These are phyloP conservation scores for Macaranga tanarius DNA, from an alignment of 441 rosid genomes.

Conservation along the genomic window DNA sequence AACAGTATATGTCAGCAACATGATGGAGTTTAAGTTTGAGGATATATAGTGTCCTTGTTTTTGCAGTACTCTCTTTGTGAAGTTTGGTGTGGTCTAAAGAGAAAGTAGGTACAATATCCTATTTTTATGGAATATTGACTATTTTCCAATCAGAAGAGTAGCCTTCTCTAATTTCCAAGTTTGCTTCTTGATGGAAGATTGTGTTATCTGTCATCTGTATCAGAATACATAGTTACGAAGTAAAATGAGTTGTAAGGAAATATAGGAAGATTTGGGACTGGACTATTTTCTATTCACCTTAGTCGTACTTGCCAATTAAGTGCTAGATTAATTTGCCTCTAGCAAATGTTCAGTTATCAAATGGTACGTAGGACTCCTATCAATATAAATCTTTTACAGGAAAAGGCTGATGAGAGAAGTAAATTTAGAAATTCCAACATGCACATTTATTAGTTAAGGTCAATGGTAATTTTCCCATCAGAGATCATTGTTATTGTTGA, in stretches of 20 bases:
- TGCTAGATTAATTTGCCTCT: neutral
- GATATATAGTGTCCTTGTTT: neutral
- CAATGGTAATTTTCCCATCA: neutral
- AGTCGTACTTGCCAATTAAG: neutral
- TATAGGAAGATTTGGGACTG: neutral
- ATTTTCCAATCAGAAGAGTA: neutral
- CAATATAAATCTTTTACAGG: neutral
- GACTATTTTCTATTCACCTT: neutral
- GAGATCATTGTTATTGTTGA: neutral
- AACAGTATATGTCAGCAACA: neutral
- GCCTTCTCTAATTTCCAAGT: neutral
- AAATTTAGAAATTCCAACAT: neutral
- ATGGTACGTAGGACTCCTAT: neutral
- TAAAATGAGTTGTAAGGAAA: neutral
- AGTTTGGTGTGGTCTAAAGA: neutral
- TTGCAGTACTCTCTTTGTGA: neutral
- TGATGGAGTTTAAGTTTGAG: slow-evolving; percentile 5
- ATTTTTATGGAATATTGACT: neutral
- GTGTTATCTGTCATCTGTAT: neutral
- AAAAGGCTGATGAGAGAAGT: neutral
- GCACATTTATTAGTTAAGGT: neutral
- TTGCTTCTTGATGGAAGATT: neutral
- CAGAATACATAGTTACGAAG: neutral
- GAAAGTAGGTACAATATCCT: neutral
- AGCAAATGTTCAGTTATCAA: neutral